Evolutionary conservation across 352 stramenopile genomes (phyloP), one percentile per base, ranked within the genome.

Genomic region (Aphanomyces invadans): DNA sequence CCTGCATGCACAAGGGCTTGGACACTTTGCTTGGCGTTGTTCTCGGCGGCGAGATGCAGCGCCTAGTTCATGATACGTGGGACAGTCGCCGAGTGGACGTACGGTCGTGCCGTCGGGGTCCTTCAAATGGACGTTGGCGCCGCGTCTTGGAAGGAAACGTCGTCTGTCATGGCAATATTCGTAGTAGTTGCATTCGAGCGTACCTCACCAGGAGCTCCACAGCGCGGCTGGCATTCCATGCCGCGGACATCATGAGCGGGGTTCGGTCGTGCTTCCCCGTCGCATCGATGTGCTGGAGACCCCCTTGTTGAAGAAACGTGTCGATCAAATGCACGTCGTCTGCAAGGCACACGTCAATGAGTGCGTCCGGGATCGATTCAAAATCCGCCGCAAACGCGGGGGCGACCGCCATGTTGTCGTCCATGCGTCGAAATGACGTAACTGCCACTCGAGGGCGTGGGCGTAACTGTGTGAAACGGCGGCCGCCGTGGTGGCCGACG

Each of bases 101-200:
- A 67, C 60, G 23, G 60, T 57, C 21, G 29, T 67, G 42, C 60
- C 60, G 26, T 67, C 60, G 32, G 60, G 60, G 36, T 67, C 60
- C 28, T 67, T 67, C 10, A 67, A n/a, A 33, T 57, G 25, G 29
- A 44, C 26, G 32, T 67, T 57, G 1, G 60, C 60, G 25, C 60
- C 60, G 10, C 60, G 60, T 29, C 57, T 65, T n/a, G 26, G 25
- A 29, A 2, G 7, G 28, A 44, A 36, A 42, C 15, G n/a, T n/a
- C n/a, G n/a, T n/a, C n/a, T n/a, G n/a, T n/a, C n/a, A n/a, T n/a
- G n/a, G n/a, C n/a, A n/a, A n/a, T n/a, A n/a, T n/a, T n/a, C n/a
- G n/a, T n/a, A n/a, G n/a, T n/a, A n/a, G n/a, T n/a, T 49, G 29
- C 9, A 32, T 26, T 64, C 10, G n/a, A 32, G 26, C 23, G 11